Evolutionary conservation across 2,329 filamentous ascomycete genomes (phyloP), one percentile per base, ranked within the genome.

Genomic region (Ophiostoma himal-ulmi): DNA sequence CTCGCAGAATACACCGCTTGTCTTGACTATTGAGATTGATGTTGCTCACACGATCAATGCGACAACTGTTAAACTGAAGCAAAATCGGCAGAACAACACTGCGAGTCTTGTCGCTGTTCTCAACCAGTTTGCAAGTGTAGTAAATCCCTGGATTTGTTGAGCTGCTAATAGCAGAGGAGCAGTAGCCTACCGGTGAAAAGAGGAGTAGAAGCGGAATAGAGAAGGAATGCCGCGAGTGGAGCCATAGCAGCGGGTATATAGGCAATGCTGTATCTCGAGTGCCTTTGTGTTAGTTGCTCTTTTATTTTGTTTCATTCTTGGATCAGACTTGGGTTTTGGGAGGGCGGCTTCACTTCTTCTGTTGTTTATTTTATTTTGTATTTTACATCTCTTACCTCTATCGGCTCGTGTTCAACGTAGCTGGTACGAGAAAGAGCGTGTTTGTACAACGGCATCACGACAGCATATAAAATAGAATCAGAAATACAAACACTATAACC

Each of bases 1-100:
- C 44, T 57, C n/a, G 52, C 52, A 57, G 52, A 57, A 57, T 26
- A 57, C 52, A 57, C 52, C 52, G 52, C 52, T 48, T 48, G 44
- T 48, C 44, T 17, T 22, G 26, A 17, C 52, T 5, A 26, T 8
- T 6, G 8, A 57, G n/a, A 4, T 14, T 22, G 52, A 57, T 26
- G 30, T 22, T 57, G 52, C 52, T 22, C 5, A 57, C n/a, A 26
- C 52, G n/a, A 26, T n/a, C 22, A 6, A 14, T 48, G 44, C 44
- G 17, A 48, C 6, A 48, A 48, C 44, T 20, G 17, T 20, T 7
- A 48, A 48, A n/a, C 1, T 48, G 20, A n/a, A 48, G 44, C 17
- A 48, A 48, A 48, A 48, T 6, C 7, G 44, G 14, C 17, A 48
- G 44, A 20, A 48, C n/a, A 48, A 48, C 17, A 48, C 17, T 48